phyloP scores from a whole-genome alignment of 1,284 basidiomycete species.

The Fomitopsis pinicola region DNA sequence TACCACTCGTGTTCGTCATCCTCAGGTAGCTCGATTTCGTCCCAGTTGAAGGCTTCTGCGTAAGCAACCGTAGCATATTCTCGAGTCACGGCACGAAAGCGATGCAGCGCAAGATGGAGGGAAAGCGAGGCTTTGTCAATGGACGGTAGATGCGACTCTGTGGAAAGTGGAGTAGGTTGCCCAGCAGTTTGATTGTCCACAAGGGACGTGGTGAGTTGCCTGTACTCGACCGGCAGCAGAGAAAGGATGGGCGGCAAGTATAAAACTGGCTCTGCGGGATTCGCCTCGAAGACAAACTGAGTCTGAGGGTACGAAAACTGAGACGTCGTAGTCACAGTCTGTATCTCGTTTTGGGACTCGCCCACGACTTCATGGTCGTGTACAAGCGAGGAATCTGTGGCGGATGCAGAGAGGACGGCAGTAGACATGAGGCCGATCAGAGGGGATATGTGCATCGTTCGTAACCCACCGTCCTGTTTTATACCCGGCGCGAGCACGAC shows the following conservation, averaged over 20 bases:
- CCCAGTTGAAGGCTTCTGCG: conserved; percentile 83
- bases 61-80: conserved; percentile 69
- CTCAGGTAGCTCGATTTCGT: conserved; percentile 58
- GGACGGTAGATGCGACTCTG: conserved; percentile 72
- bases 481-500: background rate
- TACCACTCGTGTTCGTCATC: conserved; percentile 85
- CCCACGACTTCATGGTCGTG: background rate
- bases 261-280: conserved; percentile 47
- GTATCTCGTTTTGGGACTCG: conserved; percentile 34
- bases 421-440: background rate
- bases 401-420: background rate
- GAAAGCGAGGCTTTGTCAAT: conserved; percentile 83
- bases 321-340: background rate
- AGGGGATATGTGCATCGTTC: background rate
- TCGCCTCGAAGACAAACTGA: conserved; percentile 35
- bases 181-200: conserved; percentile 21
- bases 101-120: conserved; percentile 80
- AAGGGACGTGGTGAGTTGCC: background rate
- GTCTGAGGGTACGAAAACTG: conserved; percentile 44
- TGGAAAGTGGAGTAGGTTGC: conserved; percentile 38
- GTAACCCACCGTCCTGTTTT: background rate
- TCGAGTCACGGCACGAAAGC: conserved; percentile 58
- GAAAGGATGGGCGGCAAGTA: conserved; percentile 80
- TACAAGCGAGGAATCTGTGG: background rate
- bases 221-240: conserved; percentile 42